A percentile compares a stretch with the other conserved stretches of the same genome.
Evolutionary conservation across 2,329 filamentous ascomycete species (phyloP).

Genomic region (Phyllachora maydis): DNA sequence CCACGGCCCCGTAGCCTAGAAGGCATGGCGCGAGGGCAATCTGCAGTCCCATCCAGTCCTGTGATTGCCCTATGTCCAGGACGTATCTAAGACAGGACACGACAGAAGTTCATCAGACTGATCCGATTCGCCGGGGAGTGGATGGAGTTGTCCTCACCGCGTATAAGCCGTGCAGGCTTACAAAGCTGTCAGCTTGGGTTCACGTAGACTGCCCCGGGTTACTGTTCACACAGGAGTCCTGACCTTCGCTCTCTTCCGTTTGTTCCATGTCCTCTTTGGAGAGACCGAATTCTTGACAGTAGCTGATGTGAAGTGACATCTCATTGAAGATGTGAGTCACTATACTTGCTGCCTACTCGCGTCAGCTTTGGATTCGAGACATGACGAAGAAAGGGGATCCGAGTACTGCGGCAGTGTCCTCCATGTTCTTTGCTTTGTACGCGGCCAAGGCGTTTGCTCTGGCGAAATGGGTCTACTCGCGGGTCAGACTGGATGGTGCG

Average conservation of each 20-base stretch:
- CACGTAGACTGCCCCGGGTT: conserved; percentile 3
- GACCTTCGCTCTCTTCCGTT: conserved; percentile 56
- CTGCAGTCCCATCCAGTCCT: conserved; percentile 77
- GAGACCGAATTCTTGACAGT: conserved; percentile 67
- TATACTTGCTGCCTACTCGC: conserved; percentile 23
- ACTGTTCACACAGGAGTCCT: too few species aligned
- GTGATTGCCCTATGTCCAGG: conserved; percentile 68
- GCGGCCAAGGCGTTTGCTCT: conserved; percentile 68
- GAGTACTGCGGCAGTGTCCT: conserved; percentile 49
- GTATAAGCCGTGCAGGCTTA: conserved; percentile 20
- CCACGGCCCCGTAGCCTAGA: conserved; percentile 73
- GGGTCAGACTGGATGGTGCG: background rate
- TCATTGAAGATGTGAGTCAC: conserved; percentile 62
- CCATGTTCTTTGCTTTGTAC: conserved; percentile 61
- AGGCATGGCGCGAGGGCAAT: conserved; percentile 71
- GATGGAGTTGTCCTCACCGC: conserved; percentile 6
- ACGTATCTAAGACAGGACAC: conserved; percentile 37
- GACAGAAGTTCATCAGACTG: too few species aligned
- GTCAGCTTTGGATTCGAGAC: background rate
- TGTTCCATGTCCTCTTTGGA: conserved; percentile 50
- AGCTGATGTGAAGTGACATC: conserved; percentile 61
- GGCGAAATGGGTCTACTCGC: conserved; percentile 58
- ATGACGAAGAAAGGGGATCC: background rate
- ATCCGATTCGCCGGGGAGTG: too few species aligned
- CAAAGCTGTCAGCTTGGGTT: background rate